Conservation (phyloP, 345 rosid genomes). For the Rubroshorea leprosula region DNA sequence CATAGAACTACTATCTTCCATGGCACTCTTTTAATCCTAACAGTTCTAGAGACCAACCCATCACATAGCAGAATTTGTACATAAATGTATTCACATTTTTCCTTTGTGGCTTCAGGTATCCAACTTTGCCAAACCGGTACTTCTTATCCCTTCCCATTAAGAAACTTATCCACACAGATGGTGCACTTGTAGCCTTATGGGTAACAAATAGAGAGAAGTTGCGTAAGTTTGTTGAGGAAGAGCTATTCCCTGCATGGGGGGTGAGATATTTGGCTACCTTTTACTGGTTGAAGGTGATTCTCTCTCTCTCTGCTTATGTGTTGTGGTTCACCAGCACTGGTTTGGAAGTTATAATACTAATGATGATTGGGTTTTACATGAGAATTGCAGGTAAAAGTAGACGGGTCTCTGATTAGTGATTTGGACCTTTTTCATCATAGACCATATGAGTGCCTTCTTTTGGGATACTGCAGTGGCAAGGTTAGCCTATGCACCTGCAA, state of each 20-base stretch:
- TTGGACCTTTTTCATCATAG: slow-evolving; percentile 85
- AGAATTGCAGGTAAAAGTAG: slow-evolving; percentile 65
- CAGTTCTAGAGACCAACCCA: not conserved
- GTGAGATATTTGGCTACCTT: slow-evolving; percentile 44
- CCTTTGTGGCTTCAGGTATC: slow-evolving; percentile 48
- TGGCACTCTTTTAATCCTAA: not conserved
- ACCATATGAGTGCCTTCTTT: slow-evolving; percentile 80
- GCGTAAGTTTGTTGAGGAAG: slow-evolving; percentile 61
- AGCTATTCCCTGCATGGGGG: slow-evolving; percentile 79
- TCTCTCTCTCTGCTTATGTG: not conserved
- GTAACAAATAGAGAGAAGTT: slow-evolving; percentile 85
- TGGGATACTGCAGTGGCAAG: slow-evolving; percentile 49
- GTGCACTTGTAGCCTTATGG: slow-evolving; percentile 91
- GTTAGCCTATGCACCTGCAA: slow-evolving; percentile 26
- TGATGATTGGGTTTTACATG: slow-evolving; percentile 3
- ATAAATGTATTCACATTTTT: slow-evolving; percentile 2
- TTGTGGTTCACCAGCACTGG: slow-evolving; percentile 16
- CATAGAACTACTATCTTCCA: not conserved
- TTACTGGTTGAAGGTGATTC: slow-evolving; percentile 76
- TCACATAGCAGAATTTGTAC: not conserved
- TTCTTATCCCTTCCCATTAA: slow-evolving; percentile 78
- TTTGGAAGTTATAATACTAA: slow-evolving; percentile 13
- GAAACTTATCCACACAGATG: slow-evolving; percentile 60
- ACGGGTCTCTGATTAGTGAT: slow-evolving; percentile 67
- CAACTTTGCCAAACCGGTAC: slow-evolving; percentile 74